A percentile compares a stretch with the other conserved stretches of the same genome.
These are phyloP conservation scores for Cryptosporidium parvum DNA, from an alignment of 169 alveolate species.

Conservation along the genomic window DNA sequence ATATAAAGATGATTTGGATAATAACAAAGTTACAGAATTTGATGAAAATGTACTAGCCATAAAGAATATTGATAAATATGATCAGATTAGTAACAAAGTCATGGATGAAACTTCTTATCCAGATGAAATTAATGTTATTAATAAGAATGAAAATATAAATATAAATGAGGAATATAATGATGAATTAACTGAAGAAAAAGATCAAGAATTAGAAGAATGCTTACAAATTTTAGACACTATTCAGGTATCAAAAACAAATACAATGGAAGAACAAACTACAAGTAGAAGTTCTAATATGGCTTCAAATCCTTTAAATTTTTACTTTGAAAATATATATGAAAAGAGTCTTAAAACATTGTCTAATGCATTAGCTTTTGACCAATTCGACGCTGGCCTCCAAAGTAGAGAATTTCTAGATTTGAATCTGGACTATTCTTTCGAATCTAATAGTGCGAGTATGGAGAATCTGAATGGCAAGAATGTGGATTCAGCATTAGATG, in stretches of 20 bases:
- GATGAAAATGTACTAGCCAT: background rate
- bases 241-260: background rate
- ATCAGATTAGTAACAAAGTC: background rate
- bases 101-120: too few relatives aligned
- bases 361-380: slow-evolving; percentile 4
- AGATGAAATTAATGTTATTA: background rate
- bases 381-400: background rate
- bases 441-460: background rate
- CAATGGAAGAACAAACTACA: background rate
- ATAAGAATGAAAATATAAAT: background rate
- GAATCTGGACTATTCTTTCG: background rate
- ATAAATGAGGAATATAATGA: background rate
- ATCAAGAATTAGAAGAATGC: slow-evolving; percentile 22
- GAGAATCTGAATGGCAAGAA: background rate
- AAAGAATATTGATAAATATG: too few relatives aligned
- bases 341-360: background rate
- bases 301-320: slow-evolving; percentile 3
- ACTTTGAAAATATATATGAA: slow-evolving; percentile 39
- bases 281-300: slow-evolving; percentile 8
- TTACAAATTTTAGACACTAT: background rate
- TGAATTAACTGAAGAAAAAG: background rate
- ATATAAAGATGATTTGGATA: background rate
- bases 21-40: too few relatives aligned
- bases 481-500: background rate
- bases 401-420: background rate